A percentile compares a stretch with the other conserved stretches of the same genome.
Conservation (phyloP, 345 rosid species). For the Reutealis trisperma region DNA sequence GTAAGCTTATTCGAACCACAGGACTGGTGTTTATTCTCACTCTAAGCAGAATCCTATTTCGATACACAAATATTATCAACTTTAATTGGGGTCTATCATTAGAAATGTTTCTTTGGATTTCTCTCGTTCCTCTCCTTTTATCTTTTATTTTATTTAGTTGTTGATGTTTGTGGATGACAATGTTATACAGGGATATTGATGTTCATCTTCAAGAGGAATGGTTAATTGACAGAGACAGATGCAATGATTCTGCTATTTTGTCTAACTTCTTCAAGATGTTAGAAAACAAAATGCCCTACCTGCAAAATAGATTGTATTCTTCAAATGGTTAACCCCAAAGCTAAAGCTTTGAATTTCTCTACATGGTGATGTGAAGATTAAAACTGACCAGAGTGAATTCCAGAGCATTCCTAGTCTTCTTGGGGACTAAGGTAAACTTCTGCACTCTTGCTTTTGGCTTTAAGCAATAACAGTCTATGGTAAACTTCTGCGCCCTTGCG, state of each 20-base stretch:
- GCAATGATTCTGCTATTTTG: conserved; percentile 56
- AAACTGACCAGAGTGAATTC: background rate
- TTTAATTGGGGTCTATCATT: too few species aligned
- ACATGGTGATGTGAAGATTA: background rate
- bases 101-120: background rate
- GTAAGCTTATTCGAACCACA: too few species aligned
- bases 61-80: too few species aligned
- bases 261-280: conserved; percentile 47
- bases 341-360: conserved; percentile 23
- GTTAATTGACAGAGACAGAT: conserved; percentile 61
- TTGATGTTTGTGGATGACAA: conserved; percentile 6
- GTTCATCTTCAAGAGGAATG: conserved; percentile 76
- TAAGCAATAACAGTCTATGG: background rate
- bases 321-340: conserved; percentile 30
- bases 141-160: conserved; percentile 5
- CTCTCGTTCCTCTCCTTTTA: background rate
- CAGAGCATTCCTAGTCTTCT: background rate
- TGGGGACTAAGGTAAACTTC: background rate
- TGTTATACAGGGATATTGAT: conserved; percentile 59
- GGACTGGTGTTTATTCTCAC: too few species aligned
- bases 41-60: too few species aligned
- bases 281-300: conserved; percentile 24
- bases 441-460: background rate
- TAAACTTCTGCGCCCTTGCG: background rate
- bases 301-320: conserved; percentile 25